Base-by-base conservation (phyloP, 2,329 filamentous ascomycete genomes). In the Epichloe hybrida region DNA sequence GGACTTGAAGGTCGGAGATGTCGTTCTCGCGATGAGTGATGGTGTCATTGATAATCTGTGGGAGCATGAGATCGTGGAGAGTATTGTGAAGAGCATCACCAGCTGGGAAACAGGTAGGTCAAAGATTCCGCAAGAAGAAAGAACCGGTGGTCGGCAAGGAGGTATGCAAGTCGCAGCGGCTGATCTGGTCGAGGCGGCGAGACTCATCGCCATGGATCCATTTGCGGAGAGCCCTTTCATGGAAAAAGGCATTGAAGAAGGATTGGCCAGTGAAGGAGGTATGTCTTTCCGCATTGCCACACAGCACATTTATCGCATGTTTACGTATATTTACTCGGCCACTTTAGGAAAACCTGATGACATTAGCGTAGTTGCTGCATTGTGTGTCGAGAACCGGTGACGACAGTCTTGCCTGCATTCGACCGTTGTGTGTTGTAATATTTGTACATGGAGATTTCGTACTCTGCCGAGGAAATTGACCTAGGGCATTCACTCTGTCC, bases 181-280 rank as follows among this genome's bases (percentile, higher is more conserved):
- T 56, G 83, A 93, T 61, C 71, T 98, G 21, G 82, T 96, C 60
- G 83, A 86, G 58, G 86, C 88, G 2, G 91, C 93, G 11, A 83
- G 85, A 62, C 74, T 72, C 46, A 84, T 97, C 62, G 93, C 93
- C 5, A 77, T 86, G 56, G 91, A 98, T 71, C 90, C 91, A 0
- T 97, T 91, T 69, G 90, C 93, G 0, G 90, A 96, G 68, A 95
- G 88, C 59, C 93, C 93, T 1, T 98, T 91, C 61, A 98, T 98
- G 93, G 93, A 97, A 66, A 88, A 88, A 66, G 91, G 89, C 4
- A 85, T 97, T 52, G 91, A 97, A 55, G 91, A 97, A 68, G 93
- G 93, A 0, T 68, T 97, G 58, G 84, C 89, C 1, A 94, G 94
- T 61, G 88, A 91, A 73, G 93, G 93, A 67, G 93, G 90, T 84